Conservation (phyloP, 306 rosid genomes). For the Cicer chorassanicum region DNA sequence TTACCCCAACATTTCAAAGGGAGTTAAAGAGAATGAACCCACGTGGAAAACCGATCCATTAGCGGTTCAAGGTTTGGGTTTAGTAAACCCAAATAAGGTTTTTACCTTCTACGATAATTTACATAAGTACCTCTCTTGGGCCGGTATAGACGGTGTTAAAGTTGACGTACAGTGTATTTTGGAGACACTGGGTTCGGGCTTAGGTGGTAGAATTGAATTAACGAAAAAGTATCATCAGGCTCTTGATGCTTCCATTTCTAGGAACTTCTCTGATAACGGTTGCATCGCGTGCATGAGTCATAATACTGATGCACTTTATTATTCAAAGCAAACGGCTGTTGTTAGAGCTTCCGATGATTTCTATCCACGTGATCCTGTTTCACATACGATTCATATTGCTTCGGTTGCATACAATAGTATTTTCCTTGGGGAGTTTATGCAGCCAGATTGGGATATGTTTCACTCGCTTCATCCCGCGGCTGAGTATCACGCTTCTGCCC, state of each 20-base stretch:
- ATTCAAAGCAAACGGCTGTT: slow-evolving; percentile 77
- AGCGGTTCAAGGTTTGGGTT: slow-evolving; percentile 75
- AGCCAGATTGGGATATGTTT: slow-evolving; percentile 98
- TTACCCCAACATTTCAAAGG: slow-evolving; percentile 61
- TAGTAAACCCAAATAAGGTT: slow-evolving; percentile 69
- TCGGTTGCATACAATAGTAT: slow-evolving; percentile 82
- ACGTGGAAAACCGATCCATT: slow-evolving; percentile 66
- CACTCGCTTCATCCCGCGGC: slow-evolving; percentile 86
- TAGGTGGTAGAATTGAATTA: slow-evolving; percentile 87
- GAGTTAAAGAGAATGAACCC: slow-evolving; percentile 79
- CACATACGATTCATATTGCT: slow-evolving; percentile 92
- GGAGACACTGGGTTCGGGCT: slow-evolving; percentile 80
- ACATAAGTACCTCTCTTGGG: slow-evolving; percentile 72
- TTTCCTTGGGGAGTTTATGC: slow-evolving; percentile 93
- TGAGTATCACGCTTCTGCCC: slow-evolving; percentile 86
- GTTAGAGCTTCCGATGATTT: slow-evolving; percentile 93
- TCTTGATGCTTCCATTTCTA: slow-evolving; percentile 75
- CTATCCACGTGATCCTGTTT: slow-evolving; percentile 79
- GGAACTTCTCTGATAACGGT: slow-evolving; percentile 82
- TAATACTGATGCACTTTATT: slow-evolving; percentile 84
- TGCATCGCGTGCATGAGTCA: slow-evolving; percentile 97
- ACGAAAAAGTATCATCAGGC: slow-evolving; percentile 86
- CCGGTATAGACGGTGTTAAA: slow-evolving; percentile 92
- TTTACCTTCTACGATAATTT: slow-evolving; percentile 69
- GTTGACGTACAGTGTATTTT: slow-evolving; percentile 91